A percentile compares a stretch with the other conserved stretches of the same genome.
Evolutionary conservation across 305 asterid species (phyloP).

Genomic region (Fraxinus nigra): DNA sequence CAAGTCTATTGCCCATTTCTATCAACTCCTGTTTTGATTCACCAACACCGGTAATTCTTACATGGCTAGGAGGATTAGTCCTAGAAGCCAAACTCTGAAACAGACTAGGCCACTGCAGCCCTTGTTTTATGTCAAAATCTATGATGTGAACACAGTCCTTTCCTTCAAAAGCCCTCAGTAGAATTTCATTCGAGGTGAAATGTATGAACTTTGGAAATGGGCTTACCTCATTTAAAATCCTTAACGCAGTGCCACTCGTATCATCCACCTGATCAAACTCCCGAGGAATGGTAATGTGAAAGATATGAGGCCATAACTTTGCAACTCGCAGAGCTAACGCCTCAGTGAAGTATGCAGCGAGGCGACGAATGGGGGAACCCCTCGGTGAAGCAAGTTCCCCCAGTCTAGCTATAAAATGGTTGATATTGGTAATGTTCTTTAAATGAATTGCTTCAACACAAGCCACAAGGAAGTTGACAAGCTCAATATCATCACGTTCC

Average conservation of each 20-base stretch:
- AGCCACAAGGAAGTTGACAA: slow-evolving; percentile 65
- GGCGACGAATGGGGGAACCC: slow-evolving; percentile 69
- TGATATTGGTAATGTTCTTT: slow-evolving; percentile 51
- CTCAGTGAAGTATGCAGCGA: slow-evolving; percentile 80
- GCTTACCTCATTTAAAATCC: slow-evolving; percentile 68
- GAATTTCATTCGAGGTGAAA: slow-evolving; percentile 86
- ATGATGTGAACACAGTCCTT: slow-evolving; percentile 82
- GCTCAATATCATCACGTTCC: slow-evolving; percentile 68
- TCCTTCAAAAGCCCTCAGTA: slow-evolving; percentile 72
- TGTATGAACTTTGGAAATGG: slow-evolving; percentile 82
- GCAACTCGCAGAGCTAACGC: slow-evolving; percentile 68
- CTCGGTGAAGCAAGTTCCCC: slow-evolving; percentile 90
- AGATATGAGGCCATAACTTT: slow-evolving; percentile 74
- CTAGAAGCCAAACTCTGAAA: slow-evolving; percentile 84
- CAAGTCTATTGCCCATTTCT: slow-evolving; percentile 72
- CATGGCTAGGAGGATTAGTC: slow-evolving; percentile 67
- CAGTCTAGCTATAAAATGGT: slow-evolving; percentile 63
- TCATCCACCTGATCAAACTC: slow-evolving; percentile 64
- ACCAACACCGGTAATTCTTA: slow-evolving; percentile 84
- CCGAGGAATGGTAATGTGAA: slow-evolving; percentile 60
- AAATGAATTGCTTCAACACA: slow-evolving; percentile 68
- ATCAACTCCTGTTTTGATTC: slow-evolving; percentile 86
- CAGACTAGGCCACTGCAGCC: slow-evolving; percentile 90
- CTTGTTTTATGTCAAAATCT: slow-evolving; percentile 92
- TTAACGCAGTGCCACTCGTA: slow-evolving; percentile 41